Percentiles rank a stretch among this genome's conserved stretches.
phyloP scores from a whole-genome alignment of 352 stramenopile species.

The Pythium brachiatum region DNA sequence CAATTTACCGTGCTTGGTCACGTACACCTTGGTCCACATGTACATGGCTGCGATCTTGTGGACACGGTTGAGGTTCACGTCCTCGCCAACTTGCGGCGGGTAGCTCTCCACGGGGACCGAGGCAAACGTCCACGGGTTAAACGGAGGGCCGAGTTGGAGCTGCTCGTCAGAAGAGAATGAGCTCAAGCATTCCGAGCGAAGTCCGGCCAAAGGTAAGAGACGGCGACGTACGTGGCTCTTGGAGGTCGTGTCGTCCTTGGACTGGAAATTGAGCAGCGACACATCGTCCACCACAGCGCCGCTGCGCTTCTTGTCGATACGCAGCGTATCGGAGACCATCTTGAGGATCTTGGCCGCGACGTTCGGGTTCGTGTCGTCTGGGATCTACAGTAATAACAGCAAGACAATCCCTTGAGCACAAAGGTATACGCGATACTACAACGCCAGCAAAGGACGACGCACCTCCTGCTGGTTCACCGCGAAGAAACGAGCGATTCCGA shows the following conservation, averaged over 20 bases:
- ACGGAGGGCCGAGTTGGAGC: constrained; percentile 69
- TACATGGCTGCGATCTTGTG: constrained; percentile 78
- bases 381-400: constrained; percentile 35
- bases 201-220: constrained; percentile 12
- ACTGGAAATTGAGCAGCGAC: constrained; percentile 68
- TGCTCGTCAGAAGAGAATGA: constrained; percentile 29
- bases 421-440: no score
- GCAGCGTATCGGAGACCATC: constrained; percentile 68
- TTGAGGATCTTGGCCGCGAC: constrained; percentile 66
- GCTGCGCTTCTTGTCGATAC: constrained; percentile 61
- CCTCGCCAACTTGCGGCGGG: constrained; percentile 67
- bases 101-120: constrained; percentile 77
- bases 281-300: constrained; percentile 57
- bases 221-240: constrained; percentile 41
- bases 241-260: constrained; percentile 43
- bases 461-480: constrained; percentile 62
- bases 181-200: constrained; percentile 10
- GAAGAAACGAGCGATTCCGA: constrained; percentile 73
- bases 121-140: constrained; percentile 56
- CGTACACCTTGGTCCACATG: constrained; percentile 83
- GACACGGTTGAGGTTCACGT: constrained; percentile 66
- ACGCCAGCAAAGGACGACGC: neutral
- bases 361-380: constrained; percentile 53
- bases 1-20: constrained; percentile 66
- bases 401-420: neutral